Base-by-base conservation (phyloP, 2,329 filamentous ascomycete species). In the Chalaropsis ovoidea region DNA sequence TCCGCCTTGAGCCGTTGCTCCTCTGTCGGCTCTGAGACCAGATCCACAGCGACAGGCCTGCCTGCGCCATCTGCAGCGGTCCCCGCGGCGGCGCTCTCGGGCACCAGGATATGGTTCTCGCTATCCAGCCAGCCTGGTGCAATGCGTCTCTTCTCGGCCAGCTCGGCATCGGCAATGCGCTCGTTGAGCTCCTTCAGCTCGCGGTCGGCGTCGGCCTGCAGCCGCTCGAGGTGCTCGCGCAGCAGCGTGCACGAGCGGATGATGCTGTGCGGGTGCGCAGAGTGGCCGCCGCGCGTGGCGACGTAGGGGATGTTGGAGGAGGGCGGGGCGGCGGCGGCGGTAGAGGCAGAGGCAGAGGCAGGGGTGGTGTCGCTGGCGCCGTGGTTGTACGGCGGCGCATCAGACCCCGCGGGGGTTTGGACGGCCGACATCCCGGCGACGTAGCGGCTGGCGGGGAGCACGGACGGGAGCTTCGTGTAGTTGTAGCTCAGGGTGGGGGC, bases 401-500 rank as follows among this genome's bases (percentile, higher is more conserved):
- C 35, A n/a, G 62, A 19, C n/a, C 35, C 47, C n/a, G 43, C 17
- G 15, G 43, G 49, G 10, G 24, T 64, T 19, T 42, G 45, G 13
- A 49, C 22, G 3, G 71, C 75, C 54, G 75, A 74, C 67, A 82
- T 77, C 67, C 81, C 80, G 7, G 85, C 82, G 39, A 62, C 24
- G 63, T 63, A 61, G 49, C 54, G 60, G 43, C 52, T 64, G 7
- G 62, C 15, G 0, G 94, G 93, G 0, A 97, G 83, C 1, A 90
- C 88, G 0, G 90, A 93, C 0, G 93, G 90, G 73, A 97, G 87
- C 11, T 86, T 82, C 74, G 92, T 93, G 82, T 96, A 97, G 70
- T 90, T 95, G 79, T 97, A 97, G 27, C 94, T 93, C 7, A 99
- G 84, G 0, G 92, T 96, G 22, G 92, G 89, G 31, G 93, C 88